These are phyloP conservation scores for Tulasnella sp. DNA, from an alignment of 768 basidiomycete genomes.

Conservation along the genomic window DNA sequence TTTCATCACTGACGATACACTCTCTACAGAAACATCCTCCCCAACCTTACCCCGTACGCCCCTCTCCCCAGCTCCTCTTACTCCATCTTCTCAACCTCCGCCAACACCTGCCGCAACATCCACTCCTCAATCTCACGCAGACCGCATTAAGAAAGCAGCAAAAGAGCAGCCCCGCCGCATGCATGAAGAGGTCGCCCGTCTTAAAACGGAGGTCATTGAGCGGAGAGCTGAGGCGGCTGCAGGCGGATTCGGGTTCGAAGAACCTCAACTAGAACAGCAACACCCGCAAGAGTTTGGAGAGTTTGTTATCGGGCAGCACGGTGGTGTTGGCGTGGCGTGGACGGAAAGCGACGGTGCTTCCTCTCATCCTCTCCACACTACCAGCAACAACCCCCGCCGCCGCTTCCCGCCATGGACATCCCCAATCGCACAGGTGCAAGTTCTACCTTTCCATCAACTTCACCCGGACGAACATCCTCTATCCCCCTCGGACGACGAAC, in stretches of 20 bases:
- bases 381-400: neutral
- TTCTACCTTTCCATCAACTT: neutral
- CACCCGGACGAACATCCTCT: neutral
- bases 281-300: conserved; percentile 10
- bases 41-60: neutral
- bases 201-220: neutral
- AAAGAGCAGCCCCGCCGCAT: conserved; percentile 11
- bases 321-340: neutral
- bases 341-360: conserved; percentile 4
- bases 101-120: neutral
- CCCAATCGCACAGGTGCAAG: neutral
- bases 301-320: neutral
- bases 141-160: neutral
- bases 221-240: conserved; percentile 17
- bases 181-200: neutral
- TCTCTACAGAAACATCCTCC: neutral
- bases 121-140: neutral
- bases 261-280: neutral
- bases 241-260: neutral
- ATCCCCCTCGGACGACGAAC: neutral
- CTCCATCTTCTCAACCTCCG: neutral
- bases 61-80: neutral
- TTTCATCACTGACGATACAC: neutral
- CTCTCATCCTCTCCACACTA: neutral
- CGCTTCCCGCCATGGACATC: neutral